Evolutionary conservation across 805 yeast species (phyloP).

Genomic region (Saturnispora zaruensis): DNA sequence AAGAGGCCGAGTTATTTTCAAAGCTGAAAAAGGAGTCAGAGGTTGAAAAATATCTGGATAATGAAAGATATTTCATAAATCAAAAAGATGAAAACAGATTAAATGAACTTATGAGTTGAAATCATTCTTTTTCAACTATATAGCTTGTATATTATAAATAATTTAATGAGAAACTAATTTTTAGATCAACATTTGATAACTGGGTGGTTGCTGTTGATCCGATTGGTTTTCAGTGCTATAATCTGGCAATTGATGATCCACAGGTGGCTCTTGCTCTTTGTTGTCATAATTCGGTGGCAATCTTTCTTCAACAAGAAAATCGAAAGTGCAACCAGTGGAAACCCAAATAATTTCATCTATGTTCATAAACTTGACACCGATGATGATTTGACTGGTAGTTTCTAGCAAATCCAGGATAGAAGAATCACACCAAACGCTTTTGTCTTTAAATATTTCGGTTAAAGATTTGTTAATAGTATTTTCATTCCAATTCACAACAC

Average conservation of each 20-base stretch:
- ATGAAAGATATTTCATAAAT: constrained; percentile 31
- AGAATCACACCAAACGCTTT: constrained; percentile 5
- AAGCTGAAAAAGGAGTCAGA: constrained; percentile 30
- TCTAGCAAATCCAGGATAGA: constrained; percentile 1
- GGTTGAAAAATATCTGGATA: constrained; percentile 27
- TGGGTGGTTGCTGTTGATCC: constrained; percentile 1
- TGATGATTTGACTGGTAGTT: neutral
- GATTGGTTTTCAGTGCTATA: neutral
- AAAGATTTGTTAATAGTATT: neutral
- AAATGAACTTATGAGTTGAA: constrained; percentile 23
- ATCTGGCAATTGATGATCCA: neutral
- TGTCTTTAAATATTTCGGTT: neutral
- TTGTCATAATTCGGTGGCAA: constrained; percentile 2
- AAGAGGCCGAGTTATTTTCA: constrained; percentile 32
- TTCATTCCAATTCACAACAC: neutral
- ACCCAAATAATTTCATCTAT: constrained; percentile 5
- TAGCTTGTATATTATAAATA: constrained; percentile 1
- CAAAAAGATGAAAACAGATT: constrained; percentile 32
- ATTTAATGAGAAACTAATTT: neutral
- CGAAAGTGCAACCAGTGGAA: constrained; percentile 4
- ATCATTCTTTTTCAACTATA: neutral
- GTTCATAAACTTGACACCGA: constrained; percentile 1
- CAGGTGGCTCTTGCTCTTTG: neutral
- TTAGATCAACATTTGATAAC: neutral
- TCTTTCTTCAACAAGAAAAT: constrained; percentile 6